phyloP scores from a whole-genome alignment of 768 basidiomycete species.

The Mycena epipterygia region DNA sequence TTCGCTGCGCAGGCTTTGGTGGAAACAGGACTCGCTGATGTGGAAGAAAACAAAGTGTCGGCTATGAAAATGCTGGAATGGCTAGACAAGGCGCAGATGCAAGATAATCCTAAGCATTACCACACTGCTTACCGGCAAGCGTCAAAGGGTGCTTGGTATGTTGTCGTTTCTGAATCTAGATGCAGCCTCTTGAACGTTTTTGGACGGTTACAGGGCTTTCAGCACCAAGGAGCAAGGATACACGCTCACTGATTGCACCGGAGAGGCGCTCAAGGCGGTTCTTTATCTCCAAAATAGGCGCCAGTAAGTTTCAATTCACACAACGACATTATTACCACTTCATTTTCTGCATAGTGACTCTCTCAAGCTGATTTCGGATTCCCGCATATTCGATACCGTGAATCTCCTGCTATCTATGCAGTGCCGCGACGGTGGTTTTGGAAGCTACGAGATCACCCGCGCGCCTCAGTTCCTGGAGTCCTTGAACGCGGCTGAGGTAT shows the following conservation, averaged over 20 bases:
- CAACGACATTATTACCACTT: background rate
- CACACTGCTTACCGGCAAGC: slow-evolving; percentile 74
- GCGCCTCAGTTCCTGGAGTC: slow-evolving; percentile 84
- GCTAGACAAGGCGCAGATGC: slow-evolving; percentile 82
- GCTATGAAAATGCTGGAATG: slow-evolving; percentile 76
- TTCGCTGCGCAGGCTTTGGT: slow-evolving; percentile 96
- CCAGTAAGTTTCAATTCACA: slow-evolving; percentile 61
- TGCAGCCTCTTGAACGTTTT: background rate
- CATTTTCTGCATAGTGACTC: slow-evolving; percentile 56
- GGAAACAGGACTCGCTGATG: slow-evolving; percentile 84
- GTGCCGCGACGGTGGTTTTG: slow-evolving; percentile 90
- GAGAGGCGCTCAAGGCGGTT: slow-evolving; percentile 92
- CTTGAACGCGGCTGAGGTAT: slow-evolving; percentile 96
- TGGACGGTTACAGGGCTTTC: slow-evolving; percentile 8
- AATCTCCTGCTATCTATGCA: slow-evolving; percentile 90
- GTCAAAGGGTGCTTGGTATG: slow-evolving; percentile 70
- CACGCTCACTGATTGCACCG: slow-evolving; percentile 94
- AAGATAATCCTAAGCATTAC: slow-evolving; percentile 75
- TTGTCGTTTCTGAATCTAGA: background rate
- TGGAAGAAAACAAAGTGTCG: slow-evolving; percentile 77
- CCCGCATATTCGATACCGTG: slow-evolving; percentile 86
- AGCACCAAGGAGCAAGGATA: slow-evolving; percentile 96
- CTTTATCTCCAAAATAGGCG: slow-evolving; percentile 87
- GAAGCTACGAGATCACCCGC: slow-evolving; percentile 92
- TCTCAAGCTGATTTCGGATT: slow-evolving; percentile 80